Evolutionary conservation across 768 basidiomycete species (phyloP).

Genomic region (Mycena olivaceomarginata): DNA sequence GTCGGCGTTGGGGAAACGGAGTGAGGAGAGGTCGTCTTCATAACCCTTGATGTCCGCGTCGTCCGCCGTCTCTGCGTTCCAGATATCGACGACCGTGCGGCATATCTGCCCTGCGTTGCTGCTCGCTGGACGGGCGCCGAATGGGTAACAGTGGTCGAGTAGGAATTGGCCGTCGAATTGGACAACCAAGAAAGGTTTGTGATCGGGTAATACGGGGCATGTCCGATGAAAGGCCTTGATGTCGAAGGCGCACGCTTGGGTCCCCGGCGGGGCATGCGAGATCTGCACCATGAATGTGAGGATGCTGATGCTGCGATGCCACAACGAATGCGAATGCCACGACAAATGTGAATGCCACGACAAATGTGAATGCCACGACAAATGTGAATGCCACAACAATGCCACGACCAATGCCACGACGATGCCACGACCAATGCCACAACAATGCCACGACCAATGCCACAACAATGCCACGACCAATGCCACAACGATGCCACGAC

Average conservation of each 20-base stretch:
- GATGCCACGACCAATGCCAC: too few species aligned
- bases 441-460: too few species aligned
- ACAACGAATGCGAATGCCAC: too few species aligned
- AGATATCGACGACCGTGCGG: slow-evolving; percentile 42
- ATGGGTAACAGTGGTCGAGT: slow-evolving; percentile 46
- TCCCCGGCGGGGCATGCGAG: slow-evolving; percentile 39
- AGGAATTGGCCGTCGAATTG: slow-evolving; percentile 29
- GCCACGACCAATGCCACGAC: too few species aligned
- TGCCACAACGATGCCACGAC: too few species aligned
- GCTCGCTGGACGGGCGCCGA: slow-evolving; percentile 39
- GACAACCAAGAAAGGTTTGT: slow-evolving; percentile 44
- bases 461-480: too few species aligned
- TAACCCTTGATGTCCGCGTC: slow-evolving; percentile 26
- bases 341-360: too few species aligned
- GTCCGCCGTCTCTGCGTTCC: not conserved
- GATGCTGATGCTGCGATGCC: too few species aligned
- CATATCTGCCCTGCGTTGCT: slow-evolving; percentile 46
- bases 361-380: too few species aligned
- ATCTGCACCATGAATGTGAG: slow-evolving; percentile 33
- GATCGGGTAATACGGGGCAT: slow-evolving; percentile 35
- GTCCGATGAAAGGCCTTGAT: slow-evolving; percentile 33
- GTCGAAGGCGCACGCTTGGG: slow-evolving; percentile 38
- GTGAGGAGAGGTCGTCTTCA: slow-evolving; percentile 37
- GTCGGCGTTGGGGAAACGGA: not conserved
- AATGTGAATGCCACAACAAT: too few species aligned